Conservation (phyloP, 306 rosid species). For the Oxytropis ochrocephala region DNA sequence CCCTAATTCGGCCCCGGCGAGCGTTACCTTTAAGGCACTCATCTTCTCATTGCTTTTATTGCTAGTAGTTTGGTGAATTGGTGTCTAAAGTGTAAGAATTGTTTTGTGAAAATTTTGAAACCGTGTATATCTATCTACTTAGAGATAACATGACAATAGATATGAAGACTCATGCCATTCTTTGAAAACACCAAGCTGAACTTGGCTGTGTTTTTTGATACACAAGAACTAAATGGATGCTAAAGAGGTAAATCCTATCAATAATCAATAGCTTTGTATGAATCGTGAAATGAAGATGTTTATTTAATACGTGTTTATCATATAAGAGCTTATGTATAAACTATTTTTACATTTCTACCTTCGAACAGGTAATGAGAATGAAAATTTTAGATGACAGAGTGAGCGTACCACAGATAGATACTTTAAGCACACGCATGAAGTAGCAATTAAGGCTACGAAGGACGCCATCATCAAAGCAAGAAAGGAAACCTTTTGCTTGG, state of each 20-base stretch:
- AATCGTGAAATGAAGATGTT: background rate
- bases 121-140: constrained; percentile 2
- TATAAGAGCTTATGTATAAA: too few species aligned
- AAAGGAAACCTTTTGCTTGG: constrained; percentile 28
- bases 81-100: constrained; percentile 14
- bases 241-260: background rate
- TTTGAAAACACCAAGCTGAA: constrained; percentile 17
- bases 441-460: constrained; percentile 33
- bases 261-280: background rate
- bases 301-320: too few species aligned
- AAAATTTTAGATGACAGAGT: background rate
- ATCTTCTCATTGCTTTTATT: constrained; percentile 41
- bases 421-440: constrained; percentile 29
- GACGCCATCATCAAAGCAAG: constrained; percentile 31
- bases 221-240: constrained; percentile 20
- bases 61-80: constrained; percentile 41
- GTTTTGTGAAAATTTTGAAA: constrained; percentile 31
- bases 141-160: background rate
- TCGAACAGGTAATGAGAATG: background rate
- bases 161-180: constrained; percentile 1
- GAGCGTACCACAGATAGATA: background rate
- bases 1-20: constrained; percentile 54
- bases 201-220: background rate
- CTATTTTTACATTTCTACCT: too few species aligned
- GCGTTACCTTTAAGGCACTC: constrained; percentile 23